phyloP scores from a whole-genome alignment of 2,329 filamentous ascomycete genomes.

The Beauveria australis region DNA sequence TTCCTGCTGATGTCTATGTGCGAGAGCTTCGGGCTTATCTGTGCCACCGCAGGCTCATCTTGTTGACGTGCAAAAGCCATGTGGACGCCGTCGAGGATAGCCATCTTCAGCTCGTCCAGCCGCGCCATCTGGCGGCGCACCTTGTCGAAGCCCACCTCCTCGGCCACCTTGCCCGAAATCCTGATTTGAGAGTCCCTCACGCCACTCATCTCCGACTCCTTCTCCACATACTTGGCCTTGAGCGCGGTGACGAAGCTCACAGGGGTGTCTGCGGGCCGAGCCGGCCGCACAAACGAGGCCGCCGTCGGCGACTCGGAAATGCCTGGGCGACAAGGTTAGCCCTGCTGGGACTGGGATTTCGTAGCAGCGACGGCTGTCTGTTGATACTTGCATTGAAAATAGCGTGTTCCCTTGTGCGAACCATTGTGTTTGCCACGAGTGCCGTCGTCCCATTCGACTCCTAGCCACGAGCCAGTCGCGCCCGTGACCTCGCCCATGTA shows the following conservation, averaged over 20 bases:
- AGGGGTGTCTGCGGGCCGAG: slow-evolving; percentile 57
- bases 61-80: slow-evolving; percentile 37
- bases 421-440: slow-evolving; percentile 85
- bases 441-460: slow-evolving; percentile 93
- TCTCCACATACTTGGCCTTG: slow-evolving; percentile 67
- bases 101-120: slow-evolving; percentile 67
- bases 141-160: slow-evolving; percentile 95
- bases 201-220: slow-evolving; percentile 26
- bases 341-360: background rate
- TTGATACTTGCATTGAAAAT: slow-evolving; percentile 65
- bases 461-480: slow-evolving; percentile 75
- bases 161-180: slow-evolving; percentile 73
- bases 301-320: slow-evolving; percentile 59
- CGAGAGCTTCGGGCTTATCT: slow-evolving; percentile 56
- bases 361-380: background rate
- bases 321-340: slow-evolving; percentile 28
- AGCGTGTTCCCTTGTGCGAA: slow-evolving; percentile 66
- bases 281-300: slow-evolving; percentile 81
- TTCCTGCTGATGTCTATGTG: slow-evolving; percentile 85
- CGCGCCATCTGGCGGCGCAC: slow-evolving; percentile 71
- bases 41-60: slow-evolving; percentile 31
- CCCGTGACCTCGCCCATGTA: slow-evolving; percentile 72
- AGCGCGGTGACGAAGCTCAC: slow-evolving; percentile 74
- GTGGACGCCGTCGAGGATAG: slow-evolving; percentile 71
- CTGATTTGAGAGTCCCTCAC: slow-evolving; percentile 39